These are phyloP conservation scores for Malania oleifera DNA, from an alignment of 164 flowering plant genomes.

Conservation along the genomic window DNA sequence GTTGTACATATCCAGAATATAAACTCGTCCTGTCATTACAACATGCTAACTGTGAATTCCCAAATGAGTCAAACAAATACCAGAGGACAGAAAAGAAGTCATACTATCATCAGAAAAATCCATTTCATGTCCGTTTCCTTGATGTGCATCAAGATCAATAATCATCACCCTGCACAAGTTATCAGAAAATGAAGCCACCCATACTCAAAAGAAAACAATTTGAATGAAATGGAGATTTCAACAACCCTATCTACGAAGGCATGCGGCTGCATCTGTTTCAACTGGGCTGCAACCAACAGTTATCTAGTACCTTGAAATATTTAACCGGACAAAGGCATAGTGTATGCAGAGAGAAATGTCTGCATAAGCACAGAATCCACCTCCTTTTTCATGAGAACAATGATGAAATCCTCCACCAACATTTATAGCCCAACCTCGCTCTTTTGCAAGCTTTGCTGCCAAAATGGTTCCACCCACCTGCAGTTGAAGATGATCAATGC, in stretches of 20 bases:
- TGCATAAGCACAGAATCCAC: slow-evolving; percentile 96
- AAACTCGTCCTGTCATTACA: slow-evolving; percentile 66
- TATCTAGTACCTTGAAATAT: slow-evolving; percentile 83
- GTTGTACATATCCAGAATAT: slow-evolving; percentile 87
- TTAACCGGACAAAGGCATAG: slow-evolving; percentile 64
- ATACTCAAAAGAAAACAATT: neutral
- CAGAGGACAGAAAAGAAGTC: slow-evolving; percentile 13
- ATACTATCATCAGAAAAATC: slow-evolving; percentile 81
- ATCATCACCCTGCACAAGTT: slow-evolving; percentile 76
- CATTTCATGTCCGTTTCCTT: slow-evolving; percentile 94
- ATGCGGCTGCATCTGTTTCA: neutral
- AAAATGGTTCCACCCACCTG: slow-evolving; percentile 95
- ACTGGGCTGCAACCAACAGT: slow-evolving; percentile 3
- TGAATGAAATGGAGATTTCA: neutral
- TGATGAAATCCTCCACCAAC: slow-evolving; percentile 99
- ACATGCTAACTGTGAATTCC: slow-evolving; percentile 8
- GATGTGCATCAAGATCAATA: slow-evolving; percentile 98
- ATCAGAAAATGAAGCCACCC: slow-evolving; percentile 8
- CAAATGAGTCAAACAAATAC: slow-evolving; percentile 1
- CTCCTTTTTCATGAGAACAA: slow-evolving; percentile 77
- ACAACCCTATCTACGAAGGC: neutral
- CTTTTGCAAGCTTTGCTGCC: slow-evolving; percentile 91
- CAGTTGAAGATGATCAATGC: neutral
- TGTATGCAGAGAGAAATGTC: slow-evolving; percentile 88
- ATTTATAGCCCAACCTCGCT: slow-evolving; percentile 95